These are phyloP conservation scores for Beauveria sp. DNA, from an alignment of 2,329 filamentous ascomycete genomes.

Conservation along the genomic window DNA sequence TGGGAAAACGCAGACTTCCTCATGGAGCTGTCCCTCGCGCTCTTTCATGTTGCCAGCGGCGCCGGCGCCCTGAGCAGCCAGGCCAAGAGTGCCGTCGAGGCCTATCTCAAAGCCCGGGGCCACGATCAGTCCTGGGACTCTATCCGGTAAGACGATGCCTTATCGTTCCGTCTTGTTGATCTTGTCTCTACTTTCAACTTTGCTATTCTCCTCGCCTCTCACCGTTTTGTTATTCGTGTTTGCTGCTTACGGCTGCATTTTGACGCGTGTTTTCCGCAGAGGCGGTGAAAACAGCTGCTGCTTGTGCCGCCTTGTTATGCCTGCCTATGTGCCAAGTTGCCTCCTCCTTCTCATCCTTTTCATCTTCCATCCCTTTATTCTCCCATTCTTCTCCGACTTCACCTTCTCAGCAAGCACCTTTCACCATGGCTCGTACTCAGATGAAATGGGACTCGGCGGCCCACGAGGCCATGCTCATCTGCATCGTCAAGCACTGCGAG, in stretches of 20 bases:
- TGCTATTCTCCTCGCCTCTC: neutral
- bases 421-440: slow-evolving; percentile 12
- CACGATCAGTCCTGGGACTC: slow-evolving; percentile 35
- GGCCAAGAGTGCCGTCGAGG: slow-evolving; percentile 24
- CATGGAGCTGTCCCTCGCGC: slow-evolving; percentile 23
- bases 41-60: slow-evolving; percentile 24
- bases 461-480: slow-evolving; percentile 37
- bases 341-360: neutral
- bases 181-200: neutral
- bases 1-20: slow-evolving; percentile 29
- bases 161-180: neutral
- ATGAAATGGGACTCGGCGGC: slow-evolving; percentile 34
- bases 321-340: neutral
- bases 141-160: slow-evolving; percentile 30
- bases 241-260: neutral
- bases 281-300: neutral
- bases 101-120: slow-evolving; percentile 24
- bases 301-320: neutral
- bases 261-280: neutral
- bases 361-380: slow-evolving; percentile 1
- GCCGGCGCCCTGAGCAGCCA: slow-evolving; percentile 21
- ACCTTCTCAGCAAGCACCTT: neutral
- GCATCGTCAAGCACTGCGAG: slow-evolving; percentile 30
- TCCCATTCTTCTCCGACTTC: neutral
- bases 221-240: neutral